Conservation (phyloP, 164 flowering plant genomes). For the Euptelea pleiosperma region DNA sequence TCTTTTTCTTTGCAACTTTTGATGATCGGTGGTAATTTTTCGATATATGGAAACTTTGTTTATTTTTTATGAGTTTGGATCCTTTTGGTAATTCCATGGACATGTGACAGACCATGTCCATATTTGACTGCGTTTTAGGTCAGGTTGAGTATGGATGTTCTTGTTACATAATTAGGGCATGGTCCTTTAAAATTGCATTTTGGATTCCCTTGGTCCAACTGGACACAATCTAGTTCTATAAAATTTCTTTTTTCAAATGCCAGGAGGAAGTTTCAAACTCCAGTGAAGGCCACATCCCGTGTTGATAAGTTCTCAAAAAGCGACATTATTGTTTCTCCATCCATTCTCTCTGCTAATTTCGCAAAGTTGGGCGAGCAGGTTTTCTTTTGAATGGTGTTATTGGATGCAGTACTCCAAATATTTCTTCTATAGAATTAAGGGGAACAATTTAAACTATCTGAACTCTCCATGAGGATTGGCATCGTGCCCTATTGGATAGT, state of each 20-base stretch:
- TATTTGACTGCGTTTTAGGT: no score
- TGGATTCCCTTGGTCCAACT: no score
- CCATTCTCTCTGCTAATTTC: conserved; percentile 95
- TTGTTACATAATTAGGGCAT: not conserved
- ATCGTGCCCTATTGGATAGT: not conserved
- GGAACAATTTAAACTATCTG: not conserved
- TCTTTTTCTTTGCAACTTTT: no score
- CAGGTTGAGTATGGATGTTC: not conserved
- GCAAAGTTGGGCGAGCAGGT: conserved; percentile 98
- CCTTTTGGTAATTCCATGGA: not conserved
- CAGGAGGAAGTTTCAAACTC: conserved; percentile 58
- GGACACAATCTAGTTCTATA: not conserved
- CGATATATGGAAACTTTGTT: no score
- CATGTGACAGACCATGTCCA: no score
- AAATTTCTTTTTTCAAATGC: conserved; percentile 11
- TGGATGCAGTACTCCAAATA: not conserved
- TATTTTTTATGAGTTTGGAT: not conserved
- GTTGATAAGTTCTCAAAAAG: conserved; percentile 90
- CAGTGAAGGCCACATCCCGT: conserved; percentile 75
- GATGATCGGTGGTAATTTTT: no score
- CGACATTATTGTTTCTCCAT: conserved; percentile 94
- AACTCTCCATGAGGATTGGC: not conserved
- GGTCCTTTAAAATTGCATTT: not conserved
- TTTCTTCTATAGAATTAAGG: not conserved
- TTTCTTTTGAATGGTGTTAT: not conserved